Evolutionary conservation across 1,284 basidiomycete genomes (phyloP), one percentile per base, ranked within the genome.

Genomic region (Blastosporella zonata): DNA sequence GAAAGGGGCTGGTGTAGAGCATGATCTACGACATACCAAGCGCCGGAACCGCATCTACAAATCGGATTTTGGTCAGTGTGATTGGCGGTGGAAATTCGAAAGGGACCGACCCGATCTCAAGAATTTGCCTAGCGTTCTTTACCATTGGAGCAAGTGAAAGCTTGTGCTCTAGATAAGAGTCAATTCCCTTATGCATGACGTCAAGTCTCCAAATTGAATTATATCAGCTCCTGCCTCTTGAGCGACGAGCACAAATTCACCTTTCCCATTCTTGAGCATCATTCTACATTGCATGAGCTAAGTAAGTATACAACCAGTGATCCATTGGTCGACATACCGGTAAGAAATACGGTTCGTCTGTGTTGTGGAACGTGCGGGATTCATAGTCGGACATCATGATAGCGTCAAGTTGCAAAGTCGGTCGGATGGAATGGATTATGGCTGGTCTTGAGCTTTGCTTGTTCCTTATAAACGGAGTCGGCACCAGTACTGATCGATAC

Each of bases 241-340:
- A 29, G 9, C n/a, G 12, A 9, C 31, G 5, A 15, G 27, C n/a
- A 21, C 13, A 20, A n/a, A 2, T 12, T 31, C 13, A 49, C 47
- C 47, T 28, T 36, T 49, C 35, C 49, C 49, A 50, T 37, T 50
- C 49, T 31, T 13, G 13, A 28, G 44, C 17, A 42, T 42, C 22
- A n/a, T 45, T 50, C 43, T 50, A 31, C 10, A n/a, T 33, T 10
- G 13, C 8, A 15, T 20, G 29, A 40, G 10, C n/a, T 6, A 29
- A 1, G 18, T 3, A 8, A 3, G 27, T 17, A 1, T 17, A 20
- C 18, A 28, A 20, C n/a, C n/a, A 6, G 5, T 1, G 4, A 22
- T 29, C 28, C 4, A n/a, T n/a, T n/a, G n/a, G n/a, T 6, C 3
- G 17, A 46, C 49, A 37, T 12, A 37, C 43, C 3, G 39, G 39